A percentile compares a stretch with the other conserved stretches of the same genome.
Evolutionary conservation across 1,139 yeast genomes (phyloP).

Genomic region (Saccharomyces hybrid): DNA sequence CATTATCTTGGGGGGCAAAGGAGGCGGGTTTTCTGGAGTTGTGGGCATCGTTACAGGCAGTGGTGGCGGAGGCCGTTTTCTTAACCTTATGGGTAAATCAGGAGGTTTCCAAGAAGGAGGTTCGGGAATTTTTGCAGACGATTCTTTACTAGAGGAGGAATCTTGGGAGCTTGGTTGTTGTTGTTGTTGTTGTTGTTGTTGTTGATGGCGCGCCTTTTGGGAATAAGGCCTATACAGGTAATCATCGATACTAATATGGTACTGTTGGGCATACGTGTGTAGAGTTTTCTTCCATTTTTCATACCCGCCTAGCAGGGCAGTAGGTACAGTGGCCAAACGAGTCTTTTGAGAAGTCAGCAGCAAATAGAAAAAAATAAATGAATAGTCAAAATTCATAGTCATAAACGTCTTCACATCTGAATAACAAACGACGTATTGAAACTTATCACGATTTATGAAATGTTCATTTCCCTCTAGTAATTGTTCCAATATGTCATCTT

Average conservation of each 20-base stretch:
- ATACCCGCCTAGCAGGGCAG: conserved; percentile 28
- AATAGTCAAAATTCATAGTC: conserved; percentile 32
- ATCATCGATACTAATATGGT: conserved; percentile 15
- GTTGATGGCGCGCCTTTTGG: conserved; percentile 7
- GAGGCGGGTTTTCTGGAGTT: conserved; percentile 16
- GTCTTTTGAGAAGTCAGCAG: conserved; percentile 18
- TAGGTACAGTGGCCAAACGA: conserved; percentile 21
- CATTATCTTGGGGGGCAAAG: conserved; percentile 14
- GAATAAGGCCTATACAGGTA: conserved; percentile 21
- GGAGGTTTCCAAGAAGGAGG: conserved; percentile 22
- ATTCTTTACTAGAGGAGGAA: not conserved
- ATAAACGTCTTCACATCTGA: conserved; percentile 36
- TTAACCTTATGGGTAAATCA: conserved; percentile 20
- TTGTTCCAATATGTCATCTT: conserved; percentile 39
- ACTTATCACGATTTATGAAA: conserved; percentile 42
- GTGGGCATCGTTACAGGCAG: conserved; percentile 16
- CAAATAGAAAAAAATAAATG: conserved; percentile 25
- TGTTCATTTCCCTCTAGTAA: conserved; percentile 31
- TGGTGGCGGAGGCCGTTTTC: conserved; percentile 29
- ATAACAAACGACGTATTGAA: conserved; percentile 49
- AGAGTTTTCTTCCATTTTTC: conserved; percentile 31
- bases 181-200: conserved; percentile 5
- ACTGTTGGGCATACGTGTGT: conserved; percentile 16
- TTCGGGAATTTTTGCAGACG: conserved; percentile 8
- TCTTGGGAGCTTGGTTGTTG: conserved; percentile 2